Conservation (phyloP, 106 monocot genomes). For the Agapanthus africanus region DNA sequence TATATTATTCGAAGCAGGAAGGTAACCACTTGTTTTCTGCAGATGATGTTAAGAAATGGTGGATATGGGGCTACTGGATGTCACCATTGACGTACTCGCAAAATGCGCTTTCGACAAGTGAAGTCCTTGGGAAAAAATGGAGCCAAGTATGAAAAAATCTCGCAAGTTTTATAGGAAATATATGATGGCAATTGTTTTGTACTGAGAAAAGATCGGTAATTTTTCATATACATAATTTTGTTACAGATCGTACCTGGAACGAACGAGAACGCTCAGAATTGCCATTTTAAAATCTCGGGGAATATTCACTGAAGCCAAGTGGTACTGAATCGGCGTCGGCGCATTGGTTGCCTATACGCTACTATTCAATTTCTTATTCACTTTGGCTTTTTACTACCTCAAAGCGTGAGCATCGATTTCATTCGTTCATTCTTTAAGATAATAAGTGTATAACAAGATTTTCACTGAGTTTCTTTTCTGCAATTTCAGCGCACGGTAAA, state of each 20-base stretch:
- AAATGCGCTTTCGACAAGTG: conserved; percentile 3
- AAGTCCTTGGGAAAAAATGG: background rate
- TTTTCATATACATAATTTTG: background rate
- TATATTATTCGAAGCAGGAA: no score
- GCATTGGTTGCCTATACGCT: conserved; percentile 31
- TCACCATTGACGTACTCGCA: background rate
- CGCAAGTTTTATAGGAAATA: no score
- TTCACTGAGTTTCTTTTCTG: no score
- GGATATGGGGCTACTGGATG: conserved; percentile 6
- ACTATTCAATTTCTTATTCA: conserved; percentile 30
- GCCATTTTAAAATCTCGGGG: conserved; percentile 19
- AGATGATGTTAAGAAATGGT: background rate
- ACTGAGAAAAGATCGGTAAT: no score
- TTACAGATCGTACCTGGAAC: conserved; percentile 9
- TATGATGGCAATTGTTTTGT: no score
- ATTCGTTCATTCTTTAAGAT: no score
- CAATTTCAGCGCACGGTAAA: no score
- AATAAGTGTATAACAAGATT: no score
- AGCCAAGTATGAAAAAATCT: conserved; percentile 6
- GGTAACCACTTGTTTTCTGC: no score
- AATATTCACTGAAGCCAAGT: conserved; percentile 27
- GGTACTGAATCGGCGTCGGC: conserved; percentile 42
- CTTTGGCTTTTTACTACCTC: conserved; percentile 15
- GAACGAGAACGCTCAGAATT: conserved; percentile 15
- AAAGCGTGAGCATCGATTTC: no score